Conservation (phyloP, 169 alveolate species). For the Plasmodium vinckei region DNA sequence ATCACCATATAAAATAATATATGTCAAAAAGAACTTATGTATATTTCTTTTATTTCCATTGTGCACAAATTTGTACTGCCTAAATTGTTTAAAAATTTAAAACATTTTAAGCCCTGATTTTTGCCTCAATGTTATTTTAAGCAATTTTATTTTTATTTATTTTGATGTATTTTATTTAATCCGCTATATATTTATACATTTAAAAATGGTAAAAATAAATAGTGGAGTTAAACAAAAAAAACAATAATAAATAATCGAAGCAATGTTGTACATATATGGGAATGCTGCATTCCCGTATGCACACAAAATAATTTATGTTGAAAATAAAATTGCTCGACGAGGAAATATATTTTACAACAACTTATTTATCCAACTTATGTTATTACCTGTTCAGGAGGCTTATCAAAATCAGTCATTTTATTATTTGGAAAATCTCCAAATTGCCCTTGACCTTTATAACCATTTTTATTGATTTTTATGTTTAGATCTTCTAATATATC, state of each 20-base stretch:
- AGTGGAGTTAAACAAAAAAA: not conserved
- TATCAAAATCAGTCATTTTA: not conserved
- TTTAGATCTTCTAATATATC: constrained; percentile 42
- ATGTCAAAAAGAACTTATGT: not conserved
- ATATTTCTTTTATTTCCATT: not conserved
- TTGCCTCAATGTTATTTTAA: constrained; percentile 30
- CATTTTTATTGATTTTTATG: constrained; percentile 68
- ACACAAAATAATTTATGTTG: not conserved
- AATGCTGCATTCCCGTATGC: not conserved
- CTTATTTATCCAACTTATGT: not conserved
- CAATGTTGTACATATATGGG: too few relatives aligned
- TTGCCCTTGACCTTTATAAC: not conserved
- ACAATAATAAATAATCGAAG: constrained; percentile 1
- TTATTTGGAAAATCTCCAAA: not conserved
- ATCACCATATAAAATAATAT: not conserved
- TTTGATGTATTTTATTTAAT: constrained; percentile 8
- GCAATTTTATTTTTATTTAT: constrained; percentile 61
- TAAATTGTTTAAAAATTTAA: constrained; percentile 37
- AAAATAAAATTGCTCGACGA: constrained; percentile 28
- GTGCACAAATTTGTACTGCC: constrained; percentile 65
- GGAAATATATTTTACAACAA: not conserved
- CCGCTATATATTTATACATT: too few relatives aligned
- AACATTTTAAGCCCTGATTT: constrained; percentile 57
- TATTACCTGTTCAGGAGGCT: constrained; percentile 61
- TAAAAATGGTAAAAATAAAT: not conserved